Percentiles rank a stretch among this genome's conserved stretches.
Conservation (phyloP, 768 basidiomycete species). For the Hypsizygus marmoreus region DNA sequence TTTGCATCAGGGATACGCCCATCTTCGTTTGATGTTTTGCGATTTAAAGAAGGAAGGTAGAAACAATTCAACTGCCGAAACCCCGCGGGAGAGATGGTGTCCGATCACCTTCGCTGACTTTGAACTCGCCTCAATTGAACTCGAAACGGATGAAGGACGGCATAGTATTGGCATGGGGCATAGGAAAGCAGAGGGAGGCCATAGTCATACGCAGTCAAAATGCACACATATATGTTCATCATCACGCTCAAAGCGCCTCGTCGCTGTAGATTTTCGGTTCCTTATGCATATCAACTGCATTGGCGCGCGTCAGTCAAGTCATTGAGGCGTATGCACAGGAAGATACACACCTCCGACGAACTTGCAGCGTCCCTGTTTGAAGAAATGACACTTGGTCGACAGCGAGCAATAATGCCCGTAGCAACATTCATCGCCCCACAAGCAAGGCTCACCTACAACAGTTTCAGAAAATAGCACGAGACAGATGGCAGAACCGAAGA, state of each 20-base stretch:
- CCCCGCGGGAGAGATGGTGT: constrained; percentile 29
- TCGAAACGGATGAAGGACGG: neutral
- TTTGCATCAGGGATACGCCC: constrained; percentile 15
- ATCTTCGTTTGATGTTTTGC: constrained; percentile 12
- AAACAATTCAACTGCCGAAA: constrained; percentile 23
- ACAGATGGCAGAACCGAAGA: neutral
- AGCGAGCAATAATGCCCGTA: constrained; percentile 54
- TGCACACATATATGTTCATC: neutral
- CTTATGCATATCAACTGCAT: constrained; percentile 43
- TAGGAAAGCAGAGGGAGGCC: neutral
- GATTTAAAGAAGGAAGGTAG: constrained; percentile 2
- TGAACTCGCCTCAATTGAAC: constrained; percentile 13
- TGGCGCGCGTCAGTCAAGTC: constrained; percentile 20
- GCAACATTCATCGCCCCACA: constrained; percentile 63
- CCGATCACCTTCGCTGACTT: constrained; percentile 37
- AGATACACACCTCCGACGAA: constrained; percentile 55
- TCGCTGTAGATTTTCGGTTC: constrained; percentile 26
- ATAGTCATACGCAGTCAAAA: constrained; percentile 1
- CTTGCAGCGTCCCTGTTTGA: constrained; percentile 60
- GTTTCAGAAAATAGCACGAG: constrained; percentile 9
- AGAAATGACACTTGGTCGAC: constrained; percentile 42
- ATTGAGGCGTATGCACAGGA: constrained; percentile 4
- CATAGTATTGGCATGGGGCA: neutral
- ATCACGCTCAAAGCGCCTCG: constrained; percentile 12
- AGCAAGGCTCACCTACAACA: constrained; percentile 51